Percentiles rank a stretch among this genome's conserved stretches.
phyloP scores from a whole-genome alignment of 768 basidiomycete species.

The Boletus patriciae region DNA sequence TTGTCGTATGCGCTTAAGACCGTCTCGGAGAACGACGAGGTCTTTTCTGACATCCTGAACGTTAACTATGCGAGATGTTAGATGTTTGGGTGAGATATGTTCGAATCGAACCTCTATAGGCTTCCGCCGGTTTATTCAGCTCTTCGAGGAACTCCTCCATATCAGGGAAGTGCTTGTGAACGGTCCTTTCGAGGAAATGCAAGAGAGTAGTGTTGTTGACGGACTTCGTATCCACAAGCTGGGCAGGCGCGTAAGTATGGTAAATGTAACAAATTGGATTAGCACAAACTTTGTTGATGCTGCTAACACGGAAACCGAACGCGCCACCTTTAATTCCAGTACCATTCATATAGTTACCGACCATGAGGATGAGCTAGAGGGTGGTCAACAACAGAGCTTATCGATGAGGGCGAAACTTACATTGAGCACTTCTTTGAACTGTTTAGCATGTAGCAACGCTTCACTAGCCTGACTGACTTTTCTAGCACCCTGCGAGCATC shows the following conservation, averaged over 20 bases:
- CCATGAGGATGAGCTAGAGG: conserved; percentile 77
- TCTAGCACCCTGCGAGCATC: conserved; percentile 60
- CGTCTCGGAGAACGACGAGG: conserved; percentile 67
- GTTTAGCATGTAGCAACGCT: conserved; percentile 74
- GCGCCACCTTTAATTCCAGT: conserved; percentile 95
- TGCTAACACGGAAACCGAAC: conserved; percentile 94
- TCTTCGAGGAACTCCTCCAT: conserved; percentile 91
- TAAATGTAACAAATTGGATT: neutral
- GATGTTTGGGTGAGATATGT: neutral
- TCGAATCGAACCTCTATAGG: conserved; percentile 74
- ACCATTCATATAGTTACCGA: conserved; percentile 99
- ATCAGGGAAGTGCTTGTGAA: conserved; percentile 81
- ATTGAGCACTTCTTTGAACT: conserved; percentile 88
- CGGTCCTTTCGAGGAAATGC: conserved; percentile 90
- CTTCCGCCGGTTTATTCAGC: conserved; percentile 84
- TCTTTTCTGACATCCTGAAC: conserved; percentile 82
- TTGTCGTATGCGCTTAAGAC: conserved; percentile 74
- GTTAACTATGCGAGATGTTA: conserved; percentile 58
- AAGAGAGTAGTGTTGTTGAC: conserved; percentile 91
- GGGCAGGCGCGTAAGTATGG: conserved; percentile 5
- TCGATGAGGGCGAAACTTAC: conserved; percentile 42
- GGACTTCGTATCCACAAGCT: conserved; percentile 98
- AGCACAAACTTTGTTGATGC: conserved; percentile 84
- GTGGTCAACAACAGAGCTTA: conserved; percentile 3
- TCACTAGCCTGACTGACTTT: conserved; percentile 82